Evolutionary conservation across 2,329 filamentous ascomycete genomes (phyloP).

Genomic region (Curvularia eragrostidis): DNA sequence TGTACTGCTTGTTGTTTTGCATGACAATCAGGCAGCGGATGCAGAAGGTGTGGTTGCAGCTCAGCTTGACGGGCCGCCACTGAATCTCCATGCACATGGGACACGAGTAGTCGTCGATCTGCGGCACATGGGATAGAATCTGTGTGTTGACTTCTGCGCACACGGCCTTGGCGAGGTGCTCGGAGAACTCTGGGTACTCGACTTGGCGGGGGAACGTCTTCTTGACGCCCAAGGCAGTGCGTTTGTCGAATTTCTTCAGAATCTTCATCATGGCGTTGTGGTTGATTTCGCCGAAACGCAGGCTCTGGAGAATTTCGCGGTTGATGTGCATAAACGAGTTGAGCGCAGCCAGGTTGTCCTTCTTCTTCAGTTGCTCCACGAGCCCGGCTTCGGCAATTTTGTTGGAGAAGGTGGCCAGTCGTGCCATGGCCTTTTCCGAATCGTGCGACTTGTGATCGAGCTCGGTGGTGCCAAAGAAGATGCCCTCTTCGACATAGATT

Average conservation of each 20-base stretch:
- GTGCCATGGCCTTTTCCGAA: constrained; percentile 68
- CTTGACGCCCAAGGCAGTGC: constrained; percentile 74
- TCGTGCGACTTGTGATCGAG: constrained; percentile 71
- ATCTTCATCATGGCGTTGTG: constrained; percentile 80
- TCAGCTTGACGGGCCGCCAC: constrained; percentile 80
- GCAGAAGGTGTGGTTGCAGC: constrained; percentile 80
- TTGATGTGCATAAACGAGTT: constrained; percentile 76
- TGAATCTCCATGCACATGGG: constrained; percentile 80
- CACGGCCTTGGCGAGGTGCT: constrained; percentile 74
- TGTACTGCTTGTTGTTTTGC: constrained; percentile 70
- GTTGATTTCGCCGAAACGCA: constrained; percentile 87
- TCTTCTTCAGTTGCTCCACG: constrained; percentile 67
- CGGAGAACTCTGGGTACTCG: constrained; percentile 63
- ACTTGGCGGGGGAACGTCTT: constrained; percentile 67
- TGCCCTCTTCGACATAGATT: constrained; percentile 76
- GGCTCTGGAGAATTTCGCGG: constrained; percentile 73
- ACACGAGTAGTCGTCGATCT: constrained; percentile 83
- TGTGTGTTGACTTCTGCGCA: constrained; percentile 76
- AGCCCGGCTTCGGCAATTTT: constrained; percentile 68
- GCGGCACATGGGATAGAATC: constrained; percentile 75
- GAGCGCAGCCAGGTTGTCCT: constrained; percentile 69
- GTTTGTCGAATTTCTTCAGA: constrained; percentile 90
- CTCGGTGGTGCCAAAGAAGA: constrained; percentile 84
- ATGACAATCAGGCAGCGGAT: constrained; percentile 83
- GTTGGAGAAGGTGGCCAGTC: constrained; percentile 75